Conservation (phyloP, 495 filamentous ascomycete genomes). For the Lophiostoma macrostomum region DNA sequence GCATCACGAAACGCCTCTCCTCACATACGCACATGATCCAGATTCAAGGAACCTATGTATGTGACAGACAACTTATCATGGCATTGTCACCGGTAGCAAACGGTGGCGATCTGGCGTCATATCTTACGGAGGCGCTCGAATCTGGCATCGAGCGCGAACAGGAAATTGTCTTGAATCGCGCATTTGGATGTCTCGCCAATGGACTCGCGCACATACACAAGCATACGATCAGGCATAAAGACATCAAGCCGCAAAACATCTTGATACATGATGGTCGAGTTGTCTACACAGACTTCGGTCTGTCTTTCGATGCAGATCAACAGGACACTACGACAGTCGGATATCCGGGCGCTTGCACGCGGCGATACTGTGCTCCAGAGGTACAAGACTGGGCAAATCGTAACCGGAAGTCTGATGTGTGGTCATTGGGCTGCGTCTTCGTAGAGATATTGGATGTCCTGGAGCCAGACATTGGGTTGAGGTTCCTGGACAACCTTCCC, state of each 20-base stretch:
- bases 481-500: too few relatives aligned
- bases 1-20: neutral
- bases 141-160: neutral
- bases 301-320: neutral
- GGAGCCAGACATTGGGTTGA: neutral
- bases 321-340: neutral
- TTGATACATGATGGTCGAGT: conserved; percentile 2
- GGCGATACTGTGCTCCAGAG: conserved; percentile 1
- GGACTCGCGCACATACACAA: neutral
- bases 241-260: neutral
- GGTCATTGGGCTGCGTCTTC: neutral
- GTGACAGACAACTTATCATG: neutral
- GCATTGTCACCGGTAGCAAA: neutral
- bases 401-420: neutral
- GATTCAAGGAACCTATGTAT: neutral
- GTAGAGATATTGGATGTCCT: neutral
- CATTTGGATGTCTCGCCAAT: neutral
- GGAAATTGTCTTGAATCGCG: neutral
- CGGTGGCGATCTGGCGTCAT: neutral
- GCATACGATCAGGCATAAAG: neutral
- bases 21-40: neutral
- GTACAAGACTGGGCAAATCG: neutral
- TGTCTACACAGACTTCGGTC: conserved; percentile 1
- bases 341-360: neutral
- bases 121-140: neutral